Conservation (phyloP, 2,329 filamentous ascomycete genomes). For the Graphiopsis chlorocephala region DNA sequence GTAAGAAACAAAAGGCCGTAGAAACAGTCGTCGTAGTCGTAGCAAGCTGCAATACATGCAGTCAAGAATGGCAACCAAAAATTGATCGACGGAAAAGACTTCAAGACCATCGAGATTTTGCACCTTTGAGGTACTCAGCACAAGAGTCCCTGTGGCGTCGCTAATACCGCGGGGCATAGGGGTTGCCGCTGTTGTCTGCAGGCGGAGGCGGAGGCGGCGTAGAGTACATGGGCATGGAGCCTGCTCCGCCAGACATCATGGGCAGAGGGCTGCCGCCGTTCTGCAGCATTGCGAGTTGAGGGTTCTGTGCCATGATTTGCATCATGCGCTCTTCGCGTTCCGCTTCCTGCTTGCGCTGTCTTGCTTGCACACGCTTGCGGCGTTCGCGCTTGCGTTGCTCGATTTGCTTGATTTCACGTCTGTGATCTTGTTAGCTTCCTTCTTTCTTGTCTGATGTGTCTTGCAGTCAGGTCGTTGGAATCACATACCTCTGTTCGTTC, state of each 20-base stretch:
- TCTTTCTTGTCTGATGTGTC: too few relatives aligned
- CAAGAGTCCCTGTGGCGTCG: not conserved
- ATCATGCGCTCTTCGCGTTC: slow-evolving; percentile 40
- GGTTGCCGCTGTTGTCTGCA: slow-evolving; percentile 34
- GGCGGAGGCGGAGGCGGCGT: slow-evolving; percentile 17
- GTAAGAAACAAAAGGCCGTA: not conserved
- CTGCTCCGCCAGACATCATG: slow-evolving; percentile 14
- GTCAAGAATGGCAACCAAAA: not conserved
- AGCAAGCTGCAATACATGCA: not conserved
- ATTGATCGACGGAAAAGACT: not conserved
- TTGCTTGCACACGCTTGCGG: slow-evolving; percentile 42
- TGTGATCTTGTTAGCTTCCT: slow-evolving; percentile 24
- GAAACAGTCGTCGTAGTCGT: not conserved
- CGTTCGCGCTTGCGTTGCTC: slow-evolving; percentile 42
- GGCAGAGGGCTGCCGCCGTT: slow-evolving; percentile 20
- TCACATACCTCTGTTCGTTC: slow-evolving; percentile 58
- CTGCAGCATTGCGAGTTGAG: slow-evolving; percentile 28
- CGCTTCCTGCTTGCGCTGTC: slow-evolving; percentile 45
- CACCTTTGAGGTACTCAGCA: not conserved
- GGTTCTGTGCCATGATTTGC: slow-evolving; percentile 32
- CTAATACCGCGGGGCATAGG: slow-evolving; percentile 26
- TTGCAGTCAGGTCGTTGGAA: not conserved
- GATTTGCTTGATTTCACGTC: slow-evolving; percentile 50
- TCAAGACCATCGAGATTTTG: not conserved
- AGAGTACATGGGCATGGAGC: not conserved